Conservation (phyloP, 805 yeast genomes). For the Kazachstania viticola region DNA sequence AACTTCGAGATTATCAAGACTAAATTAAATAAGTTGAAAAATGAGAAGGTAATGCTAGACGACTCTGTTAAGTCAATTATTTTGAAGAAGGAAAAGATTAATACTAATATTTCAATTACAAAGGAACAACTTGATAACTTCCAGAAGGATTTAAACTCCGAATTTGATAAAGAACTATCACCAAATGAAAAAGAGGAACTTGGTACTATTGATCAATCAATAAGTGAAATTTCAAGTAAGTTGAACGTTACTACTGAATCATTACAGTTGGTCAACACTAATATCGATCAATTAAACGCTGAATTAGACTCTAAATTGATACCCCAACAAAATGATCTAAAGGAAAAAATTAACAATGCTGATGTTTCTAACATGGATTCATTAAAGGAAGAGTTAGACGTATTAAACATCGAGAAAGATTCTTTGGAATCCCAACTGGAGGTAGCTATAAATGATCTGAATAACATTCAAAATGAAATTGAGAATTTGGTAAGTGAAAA, state of each 20-base stretch:
- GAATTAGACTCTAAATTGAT: conserved; percentile 47
- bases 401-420: conserved; percentile 17
- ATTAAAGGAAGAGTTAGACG: background rate
- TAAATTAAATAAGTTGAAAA: conserved; percentile 31
- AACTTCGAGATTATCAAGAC: conserved; percentile 34
- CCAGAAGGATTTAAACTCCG: conserved; percentile 37
- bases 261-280: conserved; percentile 13
- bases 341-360: conserved; percentile 11
- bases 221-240: conserved; percentile 36
- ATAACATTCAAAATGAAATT: conserved; percentile 16
- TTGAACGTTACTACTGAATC: conserved; percentile 26
- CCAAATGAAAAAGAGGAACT: conserved; percentile 37
- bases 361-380: background rate
- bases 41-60: conserved; percentile 32
- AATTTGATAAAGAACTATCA: conserved; percentile 43
- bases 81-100: conserved; percentile 28
- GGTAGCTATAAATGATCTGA: conserved; percentile 24
- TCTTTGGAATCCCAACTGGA: conserved; percentile 17
- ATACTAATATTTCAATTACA: conserved; percentile 26
- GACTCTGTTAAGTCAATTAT: conserved; percentile 32
- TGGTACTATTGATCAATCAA: conserved; percentile 28
- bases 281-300: conserved; percentile 31
- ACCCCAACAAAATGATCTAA: conserved; percentile 32
- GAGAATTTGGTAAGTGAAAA: conserved; percentile 20
- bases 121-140: conserved; percentile 33